A percentile compares a stretch with the other conserved stretches of the same genome.
Conservation (phyloP, 495 filamentous ascomycete genomes). For the Podospora anserina region DNA sequence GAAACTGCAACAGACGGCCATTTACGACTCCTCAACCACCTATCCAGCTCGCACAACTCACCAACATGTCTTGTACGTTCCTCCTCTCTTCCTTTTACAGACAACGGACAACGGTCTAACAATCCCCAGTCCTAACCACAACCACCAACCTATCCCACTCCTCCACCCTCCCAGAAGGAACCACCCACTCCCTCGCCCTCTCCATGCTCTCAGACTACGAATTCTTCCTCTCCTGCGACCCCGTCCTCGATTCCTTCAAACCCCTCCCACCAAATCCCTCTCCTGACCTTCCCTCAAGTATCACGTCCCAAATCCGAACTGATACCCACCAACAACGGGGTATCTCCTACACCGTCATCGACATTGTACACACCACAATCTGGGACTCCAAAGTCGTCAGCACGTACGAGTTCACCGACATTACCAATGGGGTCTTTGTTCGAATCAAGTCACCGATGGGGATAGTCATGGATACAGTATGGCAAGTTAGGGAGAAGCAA, state of each 20-base stretch:
- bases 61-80: slow-evolving; percentile 28
- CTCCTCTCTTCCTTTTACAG: neutral
- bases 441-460: slow-evolving; percentile 44
- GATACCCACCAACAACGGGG: neutral
- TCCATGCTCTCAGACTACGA: slow-evolving; percentile 59
- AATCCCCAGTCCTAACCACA: slow-evolving; percentile 36
- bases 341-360: slow-evolving; percentile 31
- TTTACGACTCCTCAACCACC: neutral
- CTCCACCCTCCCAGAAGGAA: slow-evolving; percentile 55
- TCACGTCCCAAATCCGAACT: slow-evolving; percentile 17
- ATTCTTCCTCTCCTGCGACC: slow-evolving; percentile 45
- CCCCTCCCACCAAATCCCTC: slow-evolving; percentile 20
- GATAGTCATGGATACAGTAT: slow-evolving; percentile 46
- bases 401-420: slow-evolving; percentile 44
- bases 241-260: slow-evolving; percentile 41
- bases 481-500: slow-evolving; percentile 34
- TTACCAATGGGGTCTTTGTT: slow-evolving; percentile 42
- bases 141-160: slow-evolving; percentile 50
- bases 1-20: neutral
- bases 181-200: slow-evolving; percentile 56
- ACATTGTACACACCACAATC: slow-evolving; percentile 37
- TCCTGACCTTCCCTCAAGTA: slow-evolving; percentile 22
- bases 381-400: slow-evolving; percentile 50
- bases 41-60: neutral
- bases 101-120: neutral